A percentile compares a stretch with the other conserved stretches of the same genome.
These are phyloP conservation scores for Mortierella sp. DNA, from an alignment of 371 early-diverging fungal genomes.

Conservation along the genomic window DNA sequence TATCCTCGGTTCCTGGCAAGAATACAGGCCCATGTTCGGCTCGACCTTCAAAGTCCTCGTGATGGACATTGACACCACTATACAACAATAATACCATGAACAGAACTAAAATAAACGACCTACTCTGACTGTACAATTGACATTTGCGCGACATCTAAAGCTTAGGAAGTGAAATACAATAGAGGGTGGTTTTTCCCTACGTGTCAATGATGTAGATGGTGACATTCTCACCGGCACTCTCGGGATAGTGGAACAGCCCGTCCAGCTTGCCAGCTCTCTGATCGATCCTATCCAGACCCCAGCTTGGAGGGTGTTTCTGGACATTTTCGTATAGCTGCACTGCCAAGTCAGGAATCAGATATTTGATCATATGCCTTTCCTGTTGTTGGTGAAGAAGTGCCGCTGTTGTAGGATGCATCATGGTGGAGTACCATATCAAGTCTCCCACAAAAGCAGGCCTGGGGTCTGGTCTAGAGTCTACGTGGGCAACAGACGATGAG, in stretches of 20 bases:
- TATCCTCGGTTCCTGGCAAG: conserved; percentile 40
- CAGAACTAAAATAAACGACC: too few relatives aligned
- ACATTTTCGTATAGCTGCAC: conserved; percentile 32
- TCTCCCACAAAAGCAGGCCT: conserved; percentile 19
- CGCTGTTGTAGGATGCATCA: conserved; percentile 31
- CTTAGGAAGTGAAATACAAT: neutral
- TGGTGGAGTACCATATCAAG: conserved; percentile 35
- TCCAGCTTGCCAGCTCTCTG: conserved; percentile 47
- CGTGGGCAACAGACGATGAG: neutral
- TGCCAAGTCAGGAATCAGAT: conserved; percentile 36
- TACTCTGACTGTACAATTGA: too few relatives aligned
- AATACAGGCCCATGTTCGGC: conserved; percentile 64
- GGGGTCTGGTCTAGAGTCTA: neutral
- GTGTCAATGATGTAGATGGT: conserved; percentile 83
- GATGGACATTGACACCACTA: conserved; percentile 67
- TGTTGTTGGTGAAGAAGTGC: conserved; percentile 15
- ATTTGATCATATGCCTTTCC: conserved; percentile 27
- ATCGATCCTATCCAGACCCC: conserved; percentile 58
- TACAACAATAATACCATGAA: neutral
- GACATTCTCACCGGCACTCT: conserved; percentile 65
- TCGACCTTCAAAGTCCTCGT: conserved; percentile 77
- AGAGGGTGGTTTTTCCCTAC: conserved; percentile 9
- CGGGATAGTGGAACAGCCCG: conserved; percentile 29
- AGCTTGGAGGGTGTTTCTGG: conserved; percentile 37
- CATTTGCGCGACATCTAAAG: neutral